Percentiles rank a stretch among this genome's conserved stretches.
These are phyloP conservation scores for Aspergillus tubingensis DNA, from an alignment of 2,329 filamentous ascomycete genomes.

Conservation along the genomic window DNA sequence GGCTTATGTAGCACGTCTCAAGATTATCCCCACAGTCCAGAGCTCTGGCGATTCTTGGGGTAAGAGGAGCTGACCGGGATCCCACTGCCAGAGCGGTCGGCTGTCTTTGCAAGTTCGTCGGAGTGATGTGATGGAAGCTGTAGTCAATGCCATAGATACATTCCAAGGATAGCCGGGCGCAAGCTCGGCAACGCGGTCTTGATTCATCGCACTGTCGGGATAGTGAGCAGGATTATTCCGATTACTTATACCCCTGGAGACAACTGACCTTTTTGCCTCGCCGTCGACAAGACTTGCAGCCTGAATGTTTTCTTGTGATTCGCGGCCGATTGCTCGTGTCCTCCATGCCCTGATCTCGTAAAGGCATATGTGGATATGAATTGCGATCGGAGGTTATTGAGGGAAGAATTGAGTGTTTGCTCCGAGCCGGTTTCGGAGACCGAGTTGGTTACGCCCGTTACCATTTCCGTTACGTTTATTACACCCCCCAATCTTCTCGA, in stretches of 20 bases:
- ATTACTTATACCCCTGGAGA: background rate
- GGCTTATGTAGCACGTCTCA: conserved; percentile 10
- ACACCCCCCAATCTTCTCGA: too few species aligned
- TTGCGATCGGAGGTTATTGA: too few species aligned
- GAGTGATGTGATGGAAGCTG: conserved; percentile 8
- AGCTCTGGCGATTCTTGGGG: background rate
- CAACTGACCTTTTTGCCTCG: conserved; percentile 18
- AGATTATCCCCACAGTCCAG: background rate
- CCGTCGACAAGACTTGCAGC: conserved; percentile 16
- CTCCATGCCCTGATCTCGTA: too few species aligned
- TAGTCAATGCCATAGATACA: conserved; percentile 18
- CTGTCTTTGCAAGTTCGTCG: background rate
- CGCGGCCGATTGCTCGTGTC: too few species aligned
- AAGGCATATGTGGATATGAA: too few species aligned
- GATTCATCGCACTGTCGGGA: conserved; percentile 18
- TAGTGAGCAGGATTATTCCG: background rate
- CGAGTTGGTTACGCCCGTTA: too few species aligned
- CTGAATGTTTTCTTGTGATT: conserved; percentile 6
- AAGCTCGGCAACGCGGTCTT: conserved; percentile 17
- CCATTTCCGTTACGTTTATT: too few species aligned
- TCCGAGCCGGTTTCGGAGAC: too few species aligned
- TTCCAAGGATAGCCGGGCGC: conserved; percentile 14
- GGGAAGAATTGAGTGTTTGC: too few species aligned
- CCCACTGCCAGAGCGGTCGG: background rate
- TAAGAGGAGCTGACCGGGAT: background rate